These are phyloP conservation scores for Fusarium staphyleae DNA, from an alignment of 2,329 filamentous ascomycete genomes.

Conservation along the genomic window DNA sequence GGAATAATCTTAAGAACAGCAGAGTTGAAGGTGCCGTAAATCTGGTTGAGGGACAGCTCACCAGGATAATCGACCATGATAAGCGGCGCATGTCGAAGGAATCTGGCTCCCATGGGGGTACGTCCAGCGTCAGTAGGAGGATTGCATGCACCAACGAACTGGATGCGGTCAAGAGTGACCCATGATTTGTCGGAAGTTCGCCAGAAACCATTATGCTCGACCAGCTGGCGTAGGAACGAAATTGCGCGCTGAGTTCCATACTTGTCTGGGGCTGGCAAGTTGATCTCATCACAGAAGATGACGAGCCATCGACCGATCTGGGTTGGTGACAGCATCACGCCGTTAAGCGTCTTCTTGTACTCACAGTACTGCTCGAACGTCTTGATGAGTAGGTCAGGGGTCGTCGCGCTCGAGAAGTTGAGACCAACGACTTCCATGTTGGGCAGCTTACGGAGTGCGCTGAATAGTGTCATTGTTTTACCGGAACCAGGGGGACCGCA, in stretches of 20 bases:
- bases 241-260: slow-evolving; percentile 98
- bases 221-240: slow-evolving; percentile 94
- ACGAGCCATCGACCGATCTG: slow-evolving; percentile 98
- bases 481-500: slow-evolving; percentile 98
- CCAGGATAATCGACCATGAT: slow-evolving; percentile 99
- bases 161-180: slow-evolving; percentile 96
- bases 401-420: slow-evolving; percentile 99
- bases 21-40: slow-evolving; percentile 97
- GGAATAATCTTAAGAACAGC: slow-evolving; percentile 97
- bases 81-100: slow-evolving; percentile 95
- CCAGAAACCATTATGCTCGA: slow-evolving; percentile 99
- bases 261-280: slow-evolving; percentile 94
- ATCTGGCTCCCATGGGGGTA: slow-evolving; percentile 90
- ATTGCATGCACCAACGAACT: slow-evolving; percentile 99
- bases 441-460: slow-evolving; percentile 91
- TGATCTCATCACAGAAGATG: slow-evolving; percentile 99
- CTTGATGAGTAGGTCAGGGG: slow-evolving; percentile 96
- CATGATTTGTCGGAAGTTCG: slow-evolving; percentile 95
- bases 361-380: slow-evolving; percentile 99
- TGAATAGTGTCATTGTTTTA: slow-evolving; percentile 99
- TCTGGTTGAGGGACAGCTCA: slow-evolving; percentile 91
- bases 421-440: slow-evolving; percentile 99
- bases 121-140: slow-evolving; percentile 96
- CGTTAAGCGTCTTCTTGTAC: slow-evolving; percentile 98
- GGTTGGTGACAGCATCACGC: slow-evolving; percentile 91